These are phyloP conservation scores for Fusarium newnesense DNA, from an alignment of 2,329 filamentous ascomycete species.

Conservation along the genomic window DNA sequence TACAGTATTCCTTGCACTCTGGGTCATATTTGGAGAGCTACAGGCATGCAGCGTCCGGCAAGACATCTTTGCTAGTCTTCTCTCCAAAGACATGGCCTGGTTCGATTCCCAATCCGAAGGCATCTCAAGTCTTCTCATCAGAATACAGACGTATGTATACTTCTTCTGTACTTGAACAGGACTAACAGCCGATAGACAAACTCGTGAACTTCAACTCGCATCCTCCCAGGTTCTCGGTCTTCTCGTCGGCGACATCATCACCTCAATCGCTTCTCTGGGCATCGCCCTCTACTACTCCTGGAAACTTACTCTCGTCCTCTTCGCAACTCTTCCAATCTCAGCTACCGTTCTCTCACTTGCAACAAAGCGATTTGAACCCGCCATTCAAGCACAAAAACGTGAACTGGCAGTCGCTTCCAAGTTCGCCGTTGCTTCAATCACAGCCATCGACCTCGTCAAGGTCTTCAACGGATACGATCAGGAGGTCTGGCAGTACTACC, in stretches of 20 bases:
- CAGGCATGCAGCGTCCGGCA: conserved; percentile 76
- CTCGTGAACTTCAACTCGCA: conserved; percentile 82
- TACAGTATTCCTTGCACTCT: conserved; percentile 73
- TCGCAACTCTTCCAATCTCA: conserved; percentile 78
- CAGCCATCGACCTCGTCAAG: conserved; percentile 86
- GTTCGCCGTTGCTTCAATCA: conserved; percentile 73
- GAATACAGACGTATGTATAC: conserved; percentile 74
- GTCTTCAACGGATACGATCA: conserved; percentile 80
- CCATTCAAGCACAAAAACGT: conserved; percentile 74
- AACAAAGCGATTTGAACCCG: conserved; percentile 69
- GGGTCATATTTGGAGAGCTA: conserved; percentile 83
- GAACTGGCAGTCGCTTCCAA: conserved; percentile 78
- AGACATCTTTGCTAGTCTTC: conserved; percentile 72
- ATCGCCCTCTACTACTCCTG: conserved; percentile 85
- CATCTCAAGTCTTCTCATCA: conserved; percentile 74
- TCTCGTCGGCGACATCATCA: conserved; percentile 71
- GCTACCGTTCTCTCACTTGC: conserved; percentile 68
- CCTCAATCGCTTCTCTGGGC: conserved; percentile 71
- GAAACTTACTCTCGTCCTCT: conserved; percentile 82
- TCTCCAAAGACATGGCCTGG: conserved; percentile 83
- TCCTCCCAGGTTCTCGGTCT: conserved; percentile 83
- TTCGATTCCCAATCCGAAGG: conserved; percentile 81
- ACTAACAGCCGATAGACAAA: conserved; percentile 67
- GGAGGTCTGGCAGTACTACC: conserved; percentile 74
- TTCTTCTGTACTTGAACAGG: fast-evolving